Percentiles rank a stretch among this genome's conserved stretches.
Conservation (phyloP, 1,139 yeast species). For the Yamadazyma buinensis region DNA sequence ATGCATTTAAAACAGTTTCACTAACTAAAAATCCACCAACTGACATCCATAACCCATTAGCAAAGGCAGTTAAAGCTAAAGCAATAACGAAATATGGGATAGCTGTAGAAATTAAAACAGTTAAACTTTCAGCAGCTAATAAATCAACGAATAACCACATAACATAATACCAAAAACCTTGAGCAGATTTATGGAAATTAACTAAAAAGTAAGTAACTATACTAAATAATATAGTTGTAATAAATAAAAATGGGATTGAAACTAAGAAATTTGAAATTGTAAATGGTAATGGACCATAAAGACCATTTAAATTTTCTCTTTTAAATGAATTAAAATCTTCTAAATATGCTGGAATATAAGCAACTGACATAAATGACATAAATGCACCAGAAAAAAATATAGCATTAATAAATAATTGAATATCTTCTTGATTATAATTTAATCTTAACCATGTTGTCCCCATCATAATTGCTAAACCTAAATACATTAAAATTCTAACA, state of each 20-base stretch:
- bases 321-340: conserved; percentile 29
- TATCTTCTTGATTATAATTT: conserved; percentile 22
- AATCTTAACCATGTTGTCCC: conserved; percentile 41
- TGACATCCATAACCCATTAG: conserved; percentile 43
- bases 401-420: conserved; percentile 37
- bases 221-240: conserved; percentile 28
- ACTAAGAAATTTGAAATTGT: conserved; percentile 30
- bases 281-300: conserved; percentile 35
- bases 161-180: conserved; percentile 29
- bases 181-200: conserved; percentile 23
- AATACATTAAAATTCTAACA: conserved; percentile 34
- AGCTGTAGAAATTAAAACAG: conserved; percentile 29
- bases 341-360: conserved; percentile 37
- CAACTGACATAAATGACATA: conserved; percentile 43
- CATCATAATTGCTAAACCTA: conserved; percentile 38
- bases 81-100: conserved; percentile 36
- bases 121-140: conserved; percentile 39
- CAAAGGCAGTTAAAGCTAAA: conserved; percentile 36
- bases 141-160: conserved; percentile 37
- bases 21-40: conserved; percentile 40
- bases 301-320: conserved; percentile 31
- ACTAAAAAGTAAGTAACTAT: conserved; percentile 33
- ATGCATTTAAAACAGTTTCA: conserved; percentile 27
- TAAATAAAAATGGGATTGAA: conserved; percentile 34
- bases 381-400: conserved; percentile 41